phyloP scores from a whole-genome alignment of 2,329 filamentous ascomycete genomes.

The Dothistroma pini region DNA sequence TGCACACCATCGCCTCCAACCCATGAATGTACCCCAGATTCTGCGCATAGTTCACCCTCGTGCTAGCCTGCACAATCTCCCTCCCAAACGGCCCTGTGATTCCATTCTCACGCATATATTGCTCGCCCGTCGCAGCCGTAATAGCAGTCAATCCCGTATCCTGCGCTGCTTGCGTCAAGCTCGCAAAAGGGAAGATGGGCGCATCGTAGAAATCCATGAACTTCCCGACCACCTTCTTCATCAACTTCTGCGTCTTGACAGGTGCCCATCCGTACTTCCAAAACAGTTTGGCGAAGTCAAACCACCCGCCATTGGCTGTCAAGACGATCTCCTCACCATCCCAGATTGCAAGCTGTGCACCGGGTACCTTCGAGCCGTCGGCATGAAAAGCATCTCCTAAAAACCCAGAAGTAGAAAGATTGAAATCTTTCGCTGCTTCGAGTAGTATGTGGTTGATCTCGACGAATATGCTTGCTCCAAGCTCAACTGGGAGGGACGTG shows the following conservation, averaged over 20 bases:
- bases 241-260: slow-evolving; percentile 66
- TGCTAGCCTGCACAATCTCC: slow-evolving; percentile 85
- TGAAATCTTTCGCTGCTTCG: slow-evolving; percentile 67
- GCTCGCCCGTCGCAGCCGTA: slow-evolving; percentile 68
- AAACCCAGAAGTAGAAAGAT: slow-evolving; percentile 51
- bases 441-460: slow-evolving; percentile 76
- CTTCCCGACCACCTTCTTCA: slow-evolving; percentile 64
- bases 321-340: slow-evolving; percentile 74
- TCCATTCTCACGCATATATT: slow-evolving; percentile 65
- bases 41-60: slow-evolving; percentile 90
- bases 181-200: slow-evolving; percentile 80
- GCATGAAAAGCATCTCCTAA: neutral
- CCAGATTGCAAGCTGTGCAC: slow-evolving; percentile 71
- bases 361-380: slow-evolving; percentile 47
- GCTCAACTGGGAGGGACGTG: slow-evolving; percentile 66
- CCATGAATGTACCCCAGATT: slow-evolving; percentile 85
- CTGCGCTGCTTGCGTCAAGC: slow-evolving; percentile 64
- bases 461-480: slow-evolving; percentile 92
- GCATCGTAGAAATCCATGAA: slow-evolving; percentile 78
- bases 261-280: slow-evolving; percentile 85
- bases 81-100: slow-evolving; percentile 65
- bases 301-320: slow-evolving; percentile 66
- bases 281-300: slow-evolving; percentile 72
- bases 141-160: slow-evolving; percentile 64
- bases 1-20: slow-evolving; percentile 84